phyloP scores from a whole-genome alignment of 768 basidiomycete species.

The Hypholoma sublateritium region DNA sequence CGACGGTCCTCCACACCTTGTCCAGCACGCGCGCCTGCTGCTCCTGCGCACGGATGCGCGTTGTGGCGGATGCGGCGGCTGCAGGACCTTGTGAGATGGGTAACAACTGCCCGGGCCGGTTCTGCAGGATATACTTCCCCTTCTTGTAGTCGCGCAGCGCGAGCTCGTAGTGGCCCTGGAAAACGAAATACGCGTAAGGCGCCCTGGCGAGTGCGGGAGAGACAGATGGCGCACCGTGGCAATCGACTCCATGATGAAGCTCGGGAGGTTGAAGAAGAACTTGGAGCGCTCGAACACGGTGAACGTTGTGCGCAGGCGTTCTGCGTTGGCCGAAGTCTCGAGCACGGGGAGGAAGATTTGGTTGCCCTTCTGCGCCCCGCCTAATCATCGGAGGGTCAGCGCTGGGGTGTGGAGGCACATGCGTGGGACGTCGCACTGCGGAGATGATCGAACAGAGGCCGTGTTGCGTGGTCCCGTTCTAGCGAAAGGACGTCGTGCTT shows the following conservation, averaged over 20 bases:
- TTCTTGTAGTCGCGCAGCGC: conserved; percentile 97
- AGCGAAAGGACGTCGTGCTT: conserved; percentile 80
- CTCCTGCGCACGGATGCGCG: conserved; percentile 45
- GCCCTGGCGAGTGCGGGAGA: background rate
- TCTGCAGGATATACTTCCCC: conserved; percentile 89
- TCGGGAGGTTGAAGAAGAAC: conserved; percentile 97
- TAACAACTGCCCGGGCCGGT: conserved; percentile 80
- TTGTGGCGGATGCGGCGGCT: conserved; percentile 1
- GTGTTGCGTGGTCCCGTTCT: conserved; percentile 78
- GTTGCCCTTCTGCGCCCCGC: conserved; percentile 84
- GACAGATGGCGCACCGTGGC: conserved; percentile 61
- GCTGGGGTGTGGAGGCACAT: background rate
- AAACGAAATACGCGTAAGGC: background rate
- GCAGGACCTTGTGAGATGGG: conserved; percentile 41
- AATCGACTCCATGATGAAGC: conserved; percentile 84
- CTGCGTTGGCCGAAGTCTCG: conserved; percentile 91
- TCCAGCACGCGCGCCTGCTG: conserved; percentile 94
- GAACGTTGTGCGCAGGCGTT: conserved; percentile 69
- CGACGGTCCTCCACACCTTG: conserved; percentile 93
- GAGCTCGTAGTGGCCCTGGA: conserved; percentile 87
- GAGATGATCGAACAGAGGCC: conserved; percentile 75
- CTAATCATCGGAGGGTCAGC: conserved; percentile 36
- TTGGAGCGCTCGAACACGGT: conserved; percentile 89
- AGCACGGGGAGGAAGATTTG: conserved; percentile 95
- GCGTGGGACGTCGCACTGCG: conserved; percentile 58